Evolutionary conservation across 306 rosid genomes (phyloP), one percentile per base, ranked within the genome.

Genomic region (Castanopsis chinensis): DNA sequence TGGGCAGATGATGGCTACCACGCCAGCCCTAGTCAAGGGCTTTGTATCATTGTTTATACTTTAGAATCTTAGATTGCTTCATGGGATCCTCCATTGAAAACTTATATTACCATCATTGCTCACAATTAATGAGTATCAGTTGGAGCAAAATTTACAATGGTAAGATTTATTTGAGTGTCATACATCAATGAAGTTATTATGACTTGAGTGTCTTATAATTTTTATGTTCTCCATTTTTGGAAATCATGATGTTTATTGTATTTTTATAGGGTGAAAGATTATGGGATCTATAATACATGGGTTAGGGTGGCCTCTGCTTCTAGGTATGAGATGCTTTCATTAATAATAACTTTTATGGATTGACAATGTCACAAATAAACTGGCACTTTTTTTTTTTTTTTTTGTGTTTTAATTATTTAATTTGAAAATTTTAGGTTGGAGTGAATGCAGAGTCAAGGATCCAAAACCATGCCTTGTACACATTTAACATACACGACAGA

Each of bases 271-370:
- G 89, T 90, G 33, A 90, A 85, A 79, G 92, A 91, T 65, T 72
- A 80, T 78, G 88, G 92, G 57, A 73, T 83, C 37, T 91, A 92
- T 88, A 84, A 86, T 72, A 72, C 88, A 72, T 94, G 99, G 99
- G 72, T 87, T 28, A 83, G 33, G 86, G 91, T 84, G 18, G 79
- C 35, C 71, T 72, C 83, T 57, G 79, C 73, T 61, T 78, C 54
- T 74, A 76, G 81, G 80, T 85, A 78, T 43, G 73, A 83, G 69
- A 69, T 72, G 78, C 41, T 68, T 60, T 72, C 74, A 35, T 21
- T 41, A 25, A 21, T n/a, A 1, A 28, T 5, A 28, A 49, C n/a
- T 25, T 57, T 58, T 17, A 69, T 69, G 25, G 49, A 1, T 18
- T 19, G 17, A 20, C 28, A 65, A 6, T 37, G 17, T 55, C 5